Conservation (phyloP, 352 stramenopile species). For the Bremia lactucae region DNA sequence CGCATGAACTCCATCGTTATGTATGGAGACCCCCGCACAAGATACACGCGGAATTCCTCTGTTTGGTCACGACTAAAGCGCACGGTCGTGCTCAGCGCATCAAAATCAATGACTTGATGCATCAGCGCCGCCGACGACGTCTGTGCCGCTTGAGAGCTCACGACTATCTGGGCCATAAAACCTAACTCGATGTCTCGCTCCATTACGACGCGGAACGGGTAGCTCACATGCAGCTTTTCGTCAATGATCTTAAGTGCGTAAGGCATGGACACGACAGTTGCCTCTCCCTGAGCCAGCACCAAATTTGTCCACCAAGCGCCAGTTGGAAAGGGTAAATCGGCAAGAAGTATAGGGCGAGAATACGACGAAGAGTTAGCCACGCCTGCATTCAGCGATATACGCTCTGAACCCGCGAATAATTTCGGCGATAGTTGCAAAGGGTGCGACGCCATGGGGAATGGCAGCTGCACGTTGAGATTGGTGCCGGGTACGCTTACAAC, state of each 20-base stretch:
- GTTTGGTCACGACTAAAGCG: conserved; percentile 32
- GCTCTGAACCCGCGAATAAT: conserved; percentile 44
- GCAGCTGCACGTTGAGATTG: conserved; percentile 23
- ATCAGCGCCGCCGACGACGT: conserved; percentile 4
- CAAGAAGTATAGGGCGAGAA: conserved; percentile 13
- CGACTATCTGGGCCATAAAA: conserved; percentile 56
- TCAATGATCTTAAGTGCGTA: conserved; percentile 49
- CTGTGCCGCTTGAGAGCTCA: conserved; percentile 19
- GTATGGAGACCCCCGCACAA: conserved; percentile 76
- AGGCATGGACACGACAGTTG: conserved; percentile 49
- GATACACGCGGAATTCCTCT: conserved; percentile 38
- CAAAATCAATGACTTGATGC: conserved; percentile 59
- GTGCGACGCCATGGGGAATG: conserved; percentile 42
- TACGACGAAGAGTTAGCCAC: conserved; percentile 5
- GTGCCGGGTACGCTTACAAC: conserved; percentile 4
- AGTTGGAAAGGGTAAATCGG: conserved; percentile 61
- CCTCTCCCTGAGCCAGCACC: conserved; percentile 51
- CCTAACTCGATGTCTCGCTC: conserved; percentile 48
- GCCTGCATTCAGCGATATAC: conserved; percentile 14
- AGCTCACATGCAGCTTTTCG: conserved; percentile 57
- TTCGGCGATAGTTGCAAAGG: conserved; percentile 35
- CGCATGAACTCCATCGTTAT: conserved; percentile 56
- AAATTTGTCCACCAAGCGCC: conserved; percentile 79
- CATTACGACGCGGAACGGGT: conserved; percentile 71
- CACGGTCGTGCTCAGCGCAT: conserved; percentile 55